These are phyloP conservation scores for Anacardium occidentale DNA, from an alignment of 345 rosid species.

Conservation along the genomic window DNA sequence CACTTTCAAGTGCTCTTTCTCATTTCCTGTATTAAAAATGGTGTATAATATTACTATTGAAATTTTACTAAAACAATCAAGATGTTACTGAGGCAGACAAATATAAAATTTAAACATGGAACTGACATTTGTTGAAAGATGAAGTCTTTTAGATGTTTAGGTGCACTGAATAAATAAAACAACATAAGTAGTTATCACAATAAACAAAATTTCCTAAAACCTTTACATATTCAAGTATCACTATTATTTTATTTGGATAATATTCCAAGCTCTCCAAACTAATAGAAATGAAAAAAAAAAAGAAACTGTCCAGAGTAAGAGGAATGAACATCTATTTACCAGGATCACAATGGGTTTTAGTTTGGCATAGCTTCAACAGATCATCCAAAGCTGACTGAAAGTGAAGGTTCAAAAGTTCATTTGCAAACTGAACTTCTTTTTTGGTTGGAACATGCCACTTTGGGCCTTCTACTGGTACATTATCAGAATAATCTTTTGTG, in stretches of 20 bases:
- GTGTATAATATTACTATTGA: constrained; percentile 25
- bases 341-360: constrained; percentile 72
- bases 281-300: not conserved
- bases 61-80: constrained; percentile 13
- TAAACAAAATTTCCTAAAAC: constrained; percentile 1
- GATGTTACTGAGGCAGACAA: not conserved
- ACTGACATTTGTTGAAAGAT: not conserved
- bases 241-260: not conserved
- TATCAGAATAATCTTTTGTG: constrained; percentile 66
- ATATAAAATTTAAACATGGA: not conserved
- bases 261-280: constrained; percentile 7
- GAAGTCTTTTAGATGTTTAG: not conserved
- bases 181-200: not conserved
- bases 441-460: constrained; percentile 88
- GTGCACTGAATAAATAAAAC: not conserved
- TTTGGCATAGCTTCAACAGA: constrained; percentile 76
- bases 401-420: constrained; percentile 87
- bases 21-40: constrained; percentile 67
- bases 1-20: constrained; percentile 96
- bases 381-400: constrained; percentile 85
- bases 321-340: constrained; percentile 40
- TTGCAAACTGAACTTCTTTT: constrained; percentile 89
- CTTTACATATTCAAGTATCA: constrained; percentile 2
- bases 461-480: constrained; percentile 50
- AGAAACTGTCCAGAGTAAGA: constrained; percentile 6